Conservation (phyloP, 1,284 basidiomycete species). For the Kwoniella shivajii region DNA sequence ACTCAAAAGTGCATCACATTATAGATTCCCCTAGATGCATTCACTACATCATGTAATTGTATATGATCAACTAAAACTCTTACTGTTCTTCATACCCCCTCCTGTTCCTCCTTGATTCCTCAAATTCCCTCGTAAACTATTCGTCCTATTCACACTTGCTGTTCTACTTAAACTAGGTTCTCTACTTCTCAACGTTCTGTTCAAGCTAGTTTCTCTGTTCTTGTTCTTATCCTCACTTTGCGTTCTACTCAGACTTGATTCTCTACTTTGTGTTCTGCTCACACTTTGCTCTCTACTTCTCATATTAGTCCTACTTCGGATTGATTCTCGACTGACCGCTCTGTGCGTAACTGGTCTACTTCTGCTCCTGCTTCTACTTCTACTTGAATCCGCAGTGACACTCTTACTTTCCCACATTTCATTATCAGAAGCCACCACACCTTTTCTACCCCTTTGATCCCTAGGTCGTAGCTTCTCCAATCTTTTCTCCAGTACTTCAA, state of each 20-base stretch:
- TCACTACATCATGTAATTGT: too few species aligned
- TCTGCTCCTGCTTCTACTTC: neutral
- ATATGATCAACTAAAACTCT: conserved; percentile 1
- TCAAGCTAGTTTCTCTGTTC: neutral
- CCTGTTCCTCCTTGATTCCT: neutral
- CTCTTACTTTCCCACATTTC: neutral
- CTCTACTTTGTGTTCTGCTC: neutral
- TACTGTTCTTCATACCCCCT: neutral
- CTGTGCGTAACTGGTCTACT: neutral
- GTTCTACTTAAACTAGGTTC: neutral
- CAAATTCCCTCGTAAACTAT: neutral
- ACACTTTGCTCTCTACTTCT: too few species aligned
- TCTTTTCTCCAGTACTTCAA: conserved; percentile 40
- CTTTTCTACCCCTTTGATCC: conserved; percentile 5
- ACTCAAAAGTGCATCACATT: too few species aligned
- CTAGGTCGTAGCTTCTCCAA: conserved; percentile 27
- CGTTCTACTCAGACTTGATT: neutral
- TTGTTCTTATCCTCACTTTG: neutral
- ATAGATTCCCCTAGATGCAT: too few species aligned
- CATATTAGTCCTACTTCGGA: neutral
- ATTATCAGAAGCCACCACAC: neutral
- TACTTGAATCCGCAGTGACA: neutral
- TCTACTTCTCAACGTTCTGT: neutral
- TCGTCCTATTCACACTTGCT: neutral
- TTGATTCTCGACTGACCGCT: neutral